Evolutionary conservation across 805 yeast genomes (phyloP).

Genomic region (Nakazawaea ambrosiae): DNA sequence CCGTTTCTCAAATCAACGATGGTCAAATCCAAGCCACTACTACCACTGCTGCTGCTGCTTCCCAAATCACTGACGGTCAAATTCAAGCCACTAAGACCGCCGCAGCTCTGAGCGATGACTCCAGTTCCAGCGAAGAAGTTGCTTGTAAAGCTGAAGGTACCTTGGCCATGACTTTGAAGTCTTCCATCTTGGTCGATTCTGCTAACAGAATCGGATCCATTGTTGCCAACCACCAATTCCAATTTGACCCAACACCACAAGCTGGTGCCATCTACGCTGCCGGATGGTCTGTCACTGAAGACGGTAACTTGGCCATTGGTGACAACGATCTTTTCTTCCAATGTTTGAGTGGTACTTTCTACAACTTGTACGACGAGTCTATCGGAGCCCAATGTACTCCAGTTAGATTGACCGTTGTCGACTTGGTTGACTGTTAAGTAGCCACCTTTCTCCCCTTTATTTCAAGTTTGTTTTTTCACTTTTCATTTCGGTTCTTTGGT

Average conservation of each 20-base stretch:
- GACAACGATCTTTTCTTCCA: slow-evolving; percentile 56
- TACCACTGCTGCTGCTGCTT: slow-evolving; percentile 23
- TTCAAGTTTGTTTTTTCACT: not conserved
- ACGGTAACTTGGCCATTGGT: slow-evolving; percentile 62
- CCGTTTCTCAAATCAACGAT: slow-evolving; percentile 40
- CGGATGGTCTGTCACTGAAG: slow-evolving; percentile 51
- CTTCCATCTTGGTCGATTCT: slow-evolving; percentile 46
- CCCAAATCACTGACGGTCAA: slow-evolving; percentile 44
- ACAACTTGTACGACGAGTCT: slow-evolving; percentile 66
- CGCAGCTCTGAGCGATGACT: not conserved
- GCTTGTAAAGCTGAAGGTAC: slow-evolving; percentile 28
- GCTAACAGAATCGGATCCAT: slow-evolving; percentile 69
- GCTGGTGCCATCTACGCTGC: slow-evolving; percentile 64
- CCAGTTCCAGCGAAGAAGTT: slow-evolving; percentile 2
- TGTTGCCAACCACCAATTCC: slow-evolving; percentile 79
- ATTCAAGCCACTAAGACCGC: slow-evolving; percentile 2
- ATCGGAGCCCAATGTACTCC: slow-evolving; percentile 57
- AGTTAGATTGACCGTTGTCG: slow-evolving; percentile 54
- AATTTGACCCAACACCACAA: slow-evolving; percentile 78
- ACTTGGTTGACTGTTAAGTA: slow-evolving; percentile 43
- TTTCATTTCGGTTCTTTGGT: too few relatives aligned
- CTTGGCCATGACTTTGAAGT: slow-evolving; percentile 47
- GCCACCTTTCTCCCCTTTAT: not conserved
- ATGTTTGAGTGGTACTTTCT: slow-evolving; percentile 70
- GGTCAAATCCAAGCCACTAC: slow-evolving; percentile 33